Evolutionary conservation across 495 filamentous ascomycete genomes (phyloP), one percentile per base, ranked within the genome.

Genomic region (Penicillium riverlandense): DNA sequence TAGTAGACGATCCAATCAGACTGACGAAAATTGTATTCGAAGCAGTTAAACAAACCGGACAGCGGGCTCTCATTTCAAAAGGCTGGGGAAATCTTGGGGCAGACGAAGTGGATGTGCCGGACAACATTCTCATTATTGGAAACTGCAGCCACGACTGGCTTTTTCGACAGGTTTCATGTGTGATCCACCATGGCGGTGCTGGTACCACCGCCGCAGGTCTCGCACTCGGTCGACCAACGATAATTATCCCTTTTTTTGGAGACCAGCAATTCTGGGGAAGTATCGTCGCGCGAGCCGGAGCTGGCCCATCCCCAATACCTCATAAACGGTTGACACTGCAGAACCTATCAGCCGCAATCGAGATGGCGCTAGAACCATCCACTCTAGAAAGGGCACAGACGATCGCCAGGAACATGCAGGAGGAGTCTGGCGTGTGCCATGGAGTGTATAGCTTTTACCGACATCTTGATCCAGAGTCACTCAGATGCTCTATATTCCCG

Each of bases 121-220:
- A 80, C 0, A 74, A 75, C 14, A 75, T 88, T 29, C 82, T 84
- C 51, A 82, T 88, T 77, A 72, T 89, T 8, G 84, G 81, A n/a
- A 85, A 89, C 50, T 75, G 77, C 36, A 86, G 86, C 7, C 86
- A 91, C 48, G 86, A 90, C 53, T 89, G 85, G 85, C 69, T 91
- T 1, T 91, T 91, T 58, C 60, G 79, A 42, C 79, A 74, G 35
- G 84, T 91, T 4, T 80, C 83, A 1, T 75, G 72, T 29, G 86
- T 91, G 4, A 79, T 87, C 9, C 86, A 91, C 48, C 86, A 89
- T 49, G 86, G 86, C 35, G 86, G 86, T 30, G 86, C 86, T 8
- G 86, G 86, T 22, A 91, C 86, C 7, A 88, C 83, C 6, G 86
- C 86, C 8, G 80, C 81, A 3, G 85, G 85, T 8, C 80, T 91